A percentile compares a stretch with the other conserved stretches of the same genome.
These are phyloP conservation scores for Hypoxylon sp. DNA, from an alignment of 2,329 filamentous ascomycete genomes.

Conservation along the genomic window DNA sequence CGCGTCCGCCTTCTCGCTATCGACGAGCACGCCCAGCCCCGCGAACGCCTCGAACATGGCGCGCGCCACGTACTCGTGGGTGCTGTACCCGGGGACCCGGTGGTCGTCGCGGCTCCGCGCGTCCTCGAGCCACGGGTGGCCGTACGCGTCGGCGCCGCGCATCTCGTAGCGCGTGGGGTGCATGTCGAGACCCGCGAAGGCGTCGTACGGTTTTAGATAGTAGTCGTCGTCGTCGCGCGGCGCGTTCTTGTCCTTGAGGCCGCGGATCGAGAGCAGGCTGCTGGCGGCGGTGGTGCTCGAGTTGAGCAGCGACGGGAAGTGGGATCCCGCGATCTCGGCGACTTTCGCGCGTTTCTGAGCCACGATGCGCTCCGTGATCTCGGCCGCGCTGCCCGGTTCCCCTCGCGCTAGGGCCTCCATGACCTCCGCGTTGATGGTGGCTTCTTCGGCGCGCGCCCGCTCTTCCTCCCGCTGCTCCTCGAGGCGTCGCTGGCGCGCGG, in stretches of 20 bases:
- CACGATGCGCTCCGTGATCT: constrained; percentile 70
- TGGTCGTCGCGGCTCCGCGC: constrained; percentile 74
- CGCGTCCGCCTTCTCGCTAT: constrained; percentile 73
- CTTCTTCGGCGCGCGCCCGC: constrained; percentile 73
- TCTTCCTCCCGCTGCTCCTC: constrained; percentile 76
- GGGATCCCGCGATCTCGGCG: constrained; percentile 57
- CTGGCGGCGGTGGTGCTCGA: constrained; percentile 48
- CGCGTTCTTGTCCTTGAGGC: constrained; percentile 73
- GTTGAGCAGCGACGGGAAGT: constrained; percentile 46
- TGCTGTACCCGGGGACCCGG: constrained; percentile 83
- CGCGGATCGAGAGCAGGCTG: constrained; percentile 75
- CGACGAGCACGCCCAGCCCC: constrained; percentile 87
- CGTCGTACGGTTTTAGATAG: constrained; percentile 85
- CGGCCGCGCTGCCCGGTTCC: constrained; percentile 68
- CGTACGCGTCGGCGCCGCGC: constrained; percentile 70
- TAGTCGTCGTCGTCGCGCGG: constrained; percentile 70
- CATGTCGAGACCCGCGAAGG: constrained; percentile 79
- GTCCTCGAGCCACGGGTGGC: constrained; percentile 77
- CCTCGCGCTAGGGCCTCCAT: constrained; percentile 76
- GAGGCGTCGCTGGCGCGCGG: constrained; percentile 70
- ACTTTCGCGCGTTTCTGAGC: constrained; percentile 79
- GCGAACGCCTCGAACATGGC: constrained; percentile 91
- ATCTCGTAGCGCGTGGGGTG: constrained; percentile 77
- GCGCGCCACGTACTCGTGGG: constrained; percentile 83
- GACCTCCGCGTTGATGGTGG: constrained; percentile 74